Conservation (phyloP, 2,329 filamentous ascomycete species). For the Beauveria caledonica region DNA sequence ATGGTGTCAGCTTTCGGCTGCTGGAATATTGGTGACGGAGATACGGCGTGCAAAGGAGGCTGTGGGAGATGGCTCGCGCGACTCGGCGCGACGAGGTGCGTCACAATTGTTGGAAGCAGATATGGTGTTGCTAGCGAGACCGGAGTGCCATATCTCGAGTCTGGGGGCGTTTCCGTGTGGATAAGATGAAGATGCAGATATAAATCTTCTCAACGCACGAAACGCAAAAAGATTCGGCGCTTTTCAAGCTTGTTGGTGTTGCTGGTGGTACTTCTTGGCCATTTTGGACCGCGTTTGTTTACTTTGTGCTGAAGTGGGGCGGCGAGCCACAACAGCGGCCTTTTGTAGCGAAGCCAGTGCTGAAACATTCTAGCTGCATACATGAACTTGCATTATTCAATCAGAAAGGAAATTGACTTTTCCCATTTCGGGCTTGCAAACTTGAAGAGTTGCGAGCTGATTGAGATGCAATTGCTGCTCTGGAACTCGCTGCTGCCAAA, state of each 20-base stretch:
- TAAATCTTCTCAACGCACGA: not conserved
- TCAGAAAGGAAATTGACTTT: not conserved
- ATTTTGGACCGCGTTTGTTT: conserved; percentile 24
- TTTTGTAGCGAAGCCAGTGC: not conserved
- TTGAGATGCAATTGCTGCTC: no score
- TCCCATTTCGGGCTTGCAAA: no score
- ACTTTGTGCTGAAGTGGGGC: conserved; percentile 18
- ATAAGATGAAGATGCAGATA: conserved; percentile 7
- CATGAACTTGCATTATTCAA: not conserved
- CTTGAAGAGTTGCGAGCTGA: no score
- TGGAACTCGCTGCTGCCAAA: no score
- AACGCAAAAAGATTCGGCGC: not conserved
- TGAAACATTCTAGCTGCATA: not conserved
- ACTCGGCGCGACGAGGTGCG: not conserved
- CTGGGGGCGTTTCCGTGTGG: not conserved
- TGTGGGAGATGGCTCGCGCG: not conserved
- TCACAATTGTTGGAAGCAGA: not conserved
- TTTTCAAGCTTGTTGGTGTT: conserved; percentile 2
- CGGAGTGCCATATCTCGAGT: conserved; percentile 8
- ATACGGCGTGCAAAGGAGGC: not conserved
- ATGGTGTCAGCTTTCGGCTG: conserved; percentile 17
- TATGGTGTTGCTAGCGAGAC: not conserved
- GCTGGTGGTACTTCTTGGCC: conserved; percentile 1
- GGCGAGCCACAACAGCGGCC: not conserved
- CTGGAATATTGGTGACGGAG: not conserved